These are phyloP conservation scores for Neurospora sp. DNA, from an alignment of 495 filamentous ascomycete species.

Conservation along the genomic window DNA sequence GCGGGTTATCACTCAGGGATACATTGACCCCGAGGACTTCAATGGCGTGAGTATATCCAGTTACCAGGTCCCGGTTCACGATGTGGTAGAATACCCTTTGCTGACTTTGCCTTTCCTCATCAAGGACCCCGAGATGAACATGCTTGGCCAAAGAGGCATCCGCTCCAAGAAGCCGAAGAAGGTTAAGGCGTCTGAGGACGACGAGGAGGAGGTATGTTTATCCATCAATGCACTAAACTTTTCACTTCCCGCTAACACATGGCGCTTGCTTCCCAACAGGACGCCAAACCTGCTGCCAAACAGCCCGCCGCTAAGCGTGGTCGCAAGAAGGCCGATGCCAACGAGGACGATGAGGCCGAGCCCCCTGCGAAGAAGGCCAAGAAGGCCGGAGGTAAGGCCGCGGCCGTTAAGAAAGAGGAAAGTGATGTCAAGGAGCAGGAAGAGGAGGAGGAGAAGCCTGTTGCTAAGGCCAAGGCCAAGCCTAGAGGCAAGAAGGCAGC, in stretches of 20 bases:
- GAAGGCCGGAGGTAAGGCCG: slow-evolving; percentile 11
- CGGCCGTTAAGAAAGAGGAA: slow-evolving; percentile 10
- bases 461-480: slow-evolving; percentile 4
- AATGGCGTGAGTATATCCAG: slow-evolving; percentile 49
- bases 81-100: background rate
- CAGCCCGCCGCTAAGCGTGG: slow-evolving; percentile 27
- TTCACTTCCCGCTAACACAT: background rate
- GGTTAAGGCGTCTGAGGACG: slow-evolving; percentile 20
- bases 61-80: background rate
- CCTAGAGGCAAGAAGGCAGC: slow-evolving; percentile 7
- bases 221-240: background rate
- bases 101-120: slow-evolving; percentile 6
- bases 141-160: slow-evolving; percentile 55
- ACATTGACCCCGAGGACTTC: slow-evolving; percentile 71
- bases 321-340: slow-evolving; percentile 22
- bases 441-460: background rate
- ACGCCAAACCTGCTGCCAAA: slow-evolving; percentile 21
- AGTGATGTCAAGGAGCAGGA: background rate
- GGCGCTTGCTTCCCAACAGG: slow-evolving; percentile 3
- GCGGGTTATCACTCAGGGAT: slow-evolving; percentile 54
- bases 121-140: slow-evolving; percentile 60
- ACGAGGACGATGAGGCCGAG: slow-evolving; percentile 20
- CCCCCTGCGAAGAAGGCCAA: slow-evolving; percentile 15
- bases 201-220: slow-evolving; percentile 17
- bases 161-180: slow-evolving; percentile 34